phyloP scores from a whole-genome alignment of 2,329 filamentous ascomycete genomes.

The Didymella segeticola region DNA sequence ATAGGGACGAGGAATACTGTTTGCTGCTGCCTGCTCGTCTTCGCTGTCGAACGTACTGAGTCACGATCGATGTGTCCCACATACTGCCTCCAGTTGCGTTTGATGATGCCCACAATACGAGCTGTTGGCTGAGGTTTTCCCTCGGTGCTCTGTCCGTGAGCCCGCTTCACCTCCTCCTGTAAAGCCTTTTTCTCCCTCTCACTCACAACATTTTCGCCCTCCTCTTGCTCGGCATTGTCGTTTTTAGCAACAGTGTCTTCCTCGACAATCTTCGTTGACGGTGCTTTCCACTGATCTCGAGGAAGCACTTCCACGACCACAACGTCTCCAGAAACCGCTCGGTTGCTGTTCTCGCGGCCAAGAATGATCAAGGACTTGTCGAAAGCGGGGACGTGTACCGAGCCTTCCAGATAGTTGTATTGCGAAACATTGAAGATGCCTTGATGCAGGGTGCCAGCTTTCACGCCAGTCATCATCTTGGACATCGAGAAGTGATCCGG shows the following conservation, averaged over 20 bases:
- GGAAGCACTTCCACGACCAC: slow-evolving; percentile 93
- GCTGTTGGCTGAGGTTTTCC: slow-evolving; percentile 87
- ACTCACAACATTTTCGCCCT: slow-evolving; percentile 75
- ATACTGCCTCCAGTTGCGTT: slow-evolving; percentile 97
- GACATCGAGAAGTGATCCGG: slow-evolving; percentile 89
- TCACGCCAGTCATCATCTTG: slow-evolving; percentile 92
- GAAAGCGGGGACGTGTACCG: slow-evolving; percentile 87
- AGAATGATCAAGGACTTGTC: slow-evolving; percentile 86
- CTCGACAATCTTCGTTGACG: slow-evolving; percentile 94
- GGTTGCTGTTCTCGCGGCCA: slow-evolving; percentile 94
- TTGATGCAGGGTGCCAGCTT: slow-evolving; percentile 87
- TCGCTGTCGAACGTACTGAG: slow-evolving; percentile 75
- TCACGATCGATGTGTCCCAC: slow-evolving; percentile 93
- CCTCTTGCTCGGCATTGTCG: slow-evolving; percentile 88
- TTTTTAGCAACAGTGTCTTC: slow-evolving; percentile 91
- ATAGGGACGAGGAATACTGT: slow-evolving; percentile 95
- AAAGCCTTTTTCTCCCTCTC: slow-evolving; percentile 85
- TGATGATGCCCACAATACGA: slow-evolving; percentile 88
- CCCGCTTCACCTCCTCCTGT: slow-evolving; percentile 88
- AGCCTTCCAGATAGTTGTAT: slow-evolving; percentile 97
- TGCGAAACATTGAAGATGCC: slow-evolving; percentile 95
- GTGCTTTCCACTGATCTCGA: slow-evolving; percentile 95
- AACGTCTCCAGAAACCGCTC: slow-evolving; percentile 87
- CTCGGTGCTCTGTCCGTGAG: slow-evolving; percentile 78
- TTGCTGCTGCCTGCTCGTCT: slow-evolving; percentile 83